A percentile compares a stretch with the other conserved stretches of the same genome.
These are phyloP conservation scores for Trypanosoma grayi DNA, from an alignment of 208 protist genomes.

Conservation along the genomic window DNA sequence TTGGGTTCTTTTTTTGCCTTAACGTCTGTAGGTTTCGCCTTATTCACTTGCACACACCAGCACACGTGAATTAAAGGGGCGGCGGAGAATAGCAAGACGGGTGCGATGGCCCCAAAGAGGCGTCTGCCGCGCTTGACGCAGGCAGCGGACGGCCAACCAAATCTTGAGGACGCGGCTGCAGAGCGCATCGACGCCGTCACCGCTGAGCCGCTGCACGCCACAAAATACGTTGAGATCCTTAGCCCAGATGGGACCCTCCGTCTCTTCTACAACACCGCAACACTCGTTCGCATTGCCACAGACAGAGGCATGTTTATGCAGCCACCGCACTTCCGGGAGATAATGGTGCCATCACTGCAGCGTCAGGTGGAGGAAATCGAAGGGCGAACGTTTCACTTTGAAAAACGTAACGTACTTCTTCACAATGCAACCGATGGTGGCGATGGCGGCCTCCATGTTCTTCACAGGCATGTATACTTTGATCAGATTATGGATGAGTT, in stretches of 20 bases:
- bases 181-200: conserved; percentile 83
- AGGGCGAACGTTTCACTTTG: conserved; percentile 66
- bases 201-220: conserved; percentile 46
- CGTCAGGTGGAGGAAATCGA: conserved; percentile 57
- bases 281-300: conserved; percentile 77
- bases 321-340: conserved; percentile 85
- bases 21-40: no score
- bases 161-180: conserved; percentile 52
- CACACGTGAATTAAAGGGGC: no score
- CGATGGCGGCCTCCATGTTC: conserved; percentile 28
- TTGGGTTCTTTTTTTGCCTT: no score
- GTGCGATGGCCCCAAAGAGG: conserved; percentile 26
- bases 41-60: no score
- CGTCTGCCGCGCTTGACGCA: conserved; percentile 33
- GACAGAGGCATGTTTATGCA: conserved; percentile 84
- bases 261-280: conserved; percentile 86
- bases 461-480: conserved; percentile 78
- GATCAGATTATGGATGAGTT: conserved; percentile 87
- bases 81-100: no score
- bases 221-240: conserved; percentile 65
- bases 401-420: conserved; percentile 32
- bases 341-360: conserved; percentile 45
- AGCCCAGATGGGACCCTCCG: conserved; percentile 69
- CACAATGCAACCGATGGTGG: conserved; percentile 2
- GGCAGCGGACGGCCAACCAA: conserved; percentile 27